Conservation (phyloP, 1,284 basidiomycete species). For the Termitomyces sp. region DNA sequence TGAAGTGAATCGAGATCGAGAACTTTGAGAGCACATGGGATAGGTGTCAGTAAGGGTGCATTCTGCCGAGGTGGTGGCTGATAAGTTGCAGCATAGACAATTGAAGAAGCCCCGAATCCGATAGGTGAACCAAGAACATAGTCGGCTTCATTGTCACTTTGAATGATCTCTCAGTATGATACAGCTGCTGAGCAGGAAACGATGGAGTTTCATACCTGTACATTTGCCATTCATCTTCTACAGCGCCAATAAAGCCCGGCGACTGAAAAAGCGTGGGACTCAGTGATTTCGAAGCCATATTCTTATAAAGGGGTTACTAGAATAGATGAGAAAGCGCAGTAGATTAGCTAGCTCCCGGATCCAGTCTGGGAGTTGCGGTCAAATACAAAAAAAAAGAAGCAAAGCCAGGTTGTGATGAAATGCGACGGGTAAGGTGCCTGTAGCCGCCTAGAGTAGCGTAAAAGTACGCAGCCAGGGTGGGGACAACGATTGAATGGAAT, state of each 20-base stretch:
- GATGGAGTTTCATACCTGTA: constrained; percentile 51
- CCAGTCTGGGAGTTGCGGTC: constrained; percentile 3
- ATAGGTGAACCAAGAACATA: constrained; percentile 72
- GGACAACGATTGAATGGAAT: neutral
- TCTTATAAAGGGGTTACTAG: constrained; percentile 6
- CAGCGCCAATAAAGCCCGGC: constrained; percentile 49
- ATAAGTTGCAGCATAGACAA: constrained; percentile 76
- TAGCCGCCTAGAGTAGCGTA: neutral
- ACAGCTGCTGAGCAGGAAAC: neutral
- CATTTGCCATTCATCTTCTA: constrained; percentile 81
- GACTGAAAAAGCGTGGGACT: constrained; percentile 8
- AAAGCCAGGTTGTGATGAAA: neutral
- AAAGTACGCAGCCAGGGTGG: neutral
- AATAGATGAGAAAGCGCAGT: neutral
- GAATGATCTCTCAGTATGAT: constrained; percentile 5
- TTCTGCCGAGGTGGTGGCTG: constrained; percentile 30
- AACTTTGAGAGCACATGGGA: constrained; percentile 81
- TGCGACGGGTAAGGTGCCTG: neutral
- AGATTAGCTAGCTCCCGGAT: constrained; percentile 2
- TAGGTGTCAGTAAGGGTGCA: constrained; percentile 27
- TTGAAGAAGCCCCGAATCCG: constrained; percentile 84
- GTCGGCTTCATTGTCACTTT: constrained; percentile 63
- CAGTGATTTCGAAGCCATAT: constrained; percentile 11
- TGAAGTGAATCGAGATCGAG: constrained; percentile 80
- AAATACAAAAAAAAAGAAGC: neutral